Conservation (phyloP, 768 basidiomycete genomes). For the Mycena belliarum region DNA sequence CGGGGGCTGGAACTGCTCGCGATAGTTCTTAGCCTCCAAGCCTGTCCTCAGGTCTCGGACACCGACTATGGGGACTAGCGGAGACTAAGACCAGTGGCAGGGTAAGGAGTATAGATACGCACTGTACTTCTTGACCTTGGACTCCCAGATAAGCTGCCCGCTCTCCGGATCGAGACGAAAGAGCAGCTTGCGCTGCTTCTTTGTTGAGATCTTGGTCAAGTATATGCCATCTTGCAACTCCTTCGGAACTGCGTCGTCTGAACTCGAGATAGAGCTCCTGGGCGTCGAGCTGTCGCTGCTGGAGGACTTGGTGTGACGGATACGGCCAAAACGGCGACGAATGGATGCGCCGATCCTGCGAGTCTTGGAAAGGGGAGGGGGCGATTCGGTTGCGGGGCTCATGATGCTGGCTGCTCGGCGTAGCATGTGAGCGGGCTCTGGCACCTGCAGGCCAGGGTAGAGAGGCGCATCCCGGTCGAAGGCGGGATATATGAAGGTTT, state of each 20-base stretch:
- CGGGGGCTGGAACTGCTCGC: constrained; percentile 66
- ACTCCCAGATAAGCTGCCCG: constrained; percentile 73
- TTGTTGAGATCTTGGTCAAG: constrained; percentile 82
- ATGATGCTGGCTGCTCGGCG: constrained; percentile 15
- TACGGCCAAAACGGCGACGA: constrained; percentile 14
- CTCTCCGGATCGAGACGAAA: constrained; percentile 77
- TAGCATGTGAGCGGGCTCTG: constrained; percentile 16
- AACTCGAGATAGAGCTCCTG: constrained; percentile 12
- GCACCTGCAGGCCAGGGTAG: constrained; percentile 9
- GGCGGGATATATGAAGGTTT: constrained; percentile 10
- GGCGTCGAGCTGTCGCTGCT: constrained; percentile 5
- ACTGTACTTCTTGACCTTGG: constrained; percentile 57
- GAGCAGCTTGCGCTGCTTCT: constrained; percentile 64
- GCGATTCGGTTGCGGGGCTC: constrained; percentile 5
- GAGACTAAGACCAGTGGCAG: constrained; percentile 7
- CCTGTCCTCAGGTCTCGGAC: constrained; percentile 87
- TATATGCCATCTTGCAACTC: constrained; percentile 57
- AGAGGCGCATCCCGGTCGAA: constrained; percentile 9
- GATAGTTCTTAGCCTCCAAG: constrained; percentile 67
- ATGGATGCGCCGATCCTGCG: constrained; percentile 14
- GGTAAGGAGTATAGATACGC: background rate
- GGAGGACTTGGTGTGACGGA: constrained; percentile 10
- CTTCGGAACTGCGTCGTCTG: constrained; percentile 51
- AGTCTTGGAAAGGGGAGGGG: constrained; percentile 2
- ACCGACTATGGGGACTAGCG: constrained; percentile 76